Conservation (phyloP, 257 asterid species). For the Lycium ferocissimum region DNA sequence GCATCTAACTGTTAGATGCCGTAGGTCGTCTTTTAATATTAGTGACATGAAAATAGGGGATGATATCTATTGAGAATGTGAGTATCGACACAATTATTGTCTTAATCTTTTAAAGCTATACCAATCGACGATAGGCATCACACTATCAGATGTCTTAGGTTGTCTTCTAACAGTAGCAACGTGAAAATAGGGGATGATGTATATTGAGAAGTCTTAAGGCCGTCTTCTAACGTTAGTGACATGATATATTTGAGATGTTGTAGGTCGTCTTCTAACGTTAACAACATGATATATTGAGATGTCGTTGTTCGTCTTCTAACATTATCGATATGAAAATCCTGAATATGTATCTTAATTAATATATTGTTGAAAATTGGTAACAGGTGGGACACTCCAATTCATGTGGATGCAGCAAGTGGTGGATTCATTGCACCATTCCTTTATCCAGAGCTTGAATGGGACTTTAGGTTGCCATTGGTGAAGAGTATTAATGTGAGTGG, state of each 20-base stretch:
- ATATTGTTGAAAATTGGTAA: neutral
- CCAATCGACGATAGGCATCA: too few species aligned
- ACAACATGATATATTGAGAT: neutral
- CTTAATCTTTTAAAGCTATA: too few species aligned
- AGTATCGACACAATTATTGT: too few species aligned
- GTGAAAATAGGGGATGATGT: too few species aligned
- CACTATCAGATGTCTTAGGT: too few species aligned
- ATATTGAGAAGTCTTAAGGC: neutral
- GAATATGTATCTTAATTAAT: neutral
- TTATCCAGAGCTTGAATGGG: constrained; percentile 92
- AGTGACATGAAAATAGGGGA: neutral
- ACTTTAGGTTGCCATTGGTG: constrained; percentile 81
- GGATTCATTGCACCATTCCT: constrained; percentile 93
- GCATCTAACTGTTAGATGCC: neutral
- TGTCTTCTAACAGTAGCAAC: too few species aligned
- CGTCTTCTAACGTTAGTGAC: neutral
- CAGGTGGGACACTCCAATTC: constrained; percentile 93
- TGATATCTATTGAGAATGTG: too few species aligned
- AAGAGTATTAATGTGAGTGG: constrained; percentile 94
- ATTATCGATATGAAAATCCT: neutral
- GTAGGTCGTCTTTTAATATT: neutral
- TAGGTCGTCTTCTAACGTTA: neutral
- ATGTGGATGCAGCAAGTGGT: constrained; percentile 97
- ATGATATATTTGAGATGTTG: neutral
- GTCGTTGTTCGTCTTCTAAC: neutral